phyloP scores from a whole-genome alignment of 148 eudicot genomes.

The Hydrangea macrophylla region DNA sequence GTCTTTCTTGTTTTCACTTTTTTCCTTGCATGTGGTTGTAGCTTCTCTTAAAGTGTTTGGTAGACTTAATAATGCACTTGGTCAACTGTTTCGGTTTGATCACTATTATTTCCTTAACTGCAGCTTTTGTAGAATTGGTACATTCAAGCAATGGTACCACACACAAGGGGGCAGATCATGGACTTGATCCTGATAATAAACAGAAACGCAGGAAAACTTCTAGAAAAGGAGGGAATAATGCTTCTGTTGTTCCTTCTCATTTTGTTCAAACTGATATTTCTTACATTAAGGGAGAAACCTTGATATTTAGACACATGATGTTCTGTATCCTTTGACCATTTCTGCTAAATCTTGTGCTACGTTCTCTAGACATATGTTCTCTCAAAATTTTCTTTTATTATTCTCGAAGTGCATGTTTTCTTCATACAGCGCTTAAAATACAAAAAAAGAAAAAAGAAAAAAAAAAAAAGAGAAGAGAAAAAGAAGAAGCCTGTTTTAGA shows the following conservation, averaged over 20 bases:
- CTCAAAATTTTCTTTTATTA: no score
- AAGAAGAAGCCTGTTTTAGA: no score
- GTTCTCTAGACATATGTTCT: no score
- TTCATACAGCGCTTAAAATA: no score
- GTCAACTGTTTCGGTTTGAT: background rate
- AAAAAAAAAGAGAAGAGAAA: no score
- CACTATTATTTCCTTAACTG: constrained; percentile 9
- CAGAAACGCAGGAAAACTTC: constrained; percentile 42
- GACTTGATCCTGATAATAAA: constrained; percentile 32
- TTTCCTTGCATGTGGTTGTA: background rate
- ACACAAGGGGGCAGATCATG: constrained; percentile 44
- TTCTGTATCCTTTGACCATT: constrained; percentile 51
- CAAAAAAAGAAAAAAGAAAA: no score
- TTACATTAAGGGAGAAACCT: constrained; percentile 70
- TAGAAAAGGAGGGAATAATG: constrained; percentile 55
- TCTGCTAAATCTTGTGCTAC: background rate
- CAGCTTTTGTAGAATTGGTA: constrained; percentile 79
- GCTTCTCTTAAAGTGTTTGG: background rate
- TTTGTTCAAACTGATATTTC: constrained; percentile 83
- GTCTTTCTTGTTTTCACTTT: background rate
- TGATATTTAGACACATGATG: constrained; percentile 63
- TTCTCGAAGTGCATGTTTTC: background rate
- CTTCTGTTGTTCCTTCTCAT: constrained; percentile 74
- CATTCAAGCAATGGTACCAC: constrained; percentile 85
- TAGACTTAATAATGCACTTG: background rate